phyloP scores from a whole-genome alignment of 345 rosid species.

The Brassica rapa region DNA sequence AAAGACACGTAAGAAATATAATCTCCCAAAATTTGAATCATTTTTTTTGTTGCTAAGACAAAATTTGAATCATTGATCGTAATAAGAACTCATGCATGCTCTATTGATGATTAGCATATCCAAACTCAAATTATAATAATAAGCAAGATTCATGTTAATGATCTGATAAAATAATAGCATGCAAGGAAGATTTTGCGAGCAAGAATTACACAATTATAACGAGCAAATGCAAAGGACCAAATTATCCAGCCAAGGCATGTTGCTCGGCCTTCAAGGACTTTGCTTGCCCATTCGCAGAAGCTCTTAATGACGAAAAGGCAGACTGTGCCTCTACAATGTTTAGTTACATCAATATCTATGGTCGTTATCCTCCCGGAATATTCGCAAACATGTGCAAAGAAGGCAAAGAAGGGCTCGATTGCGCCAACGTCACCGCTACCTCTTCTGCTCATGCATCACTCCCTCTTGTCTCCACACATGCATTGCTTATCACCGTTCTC shows the following conservation, averaged over 20 bases:
- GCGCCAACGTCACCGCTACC: constrained; percentile 26
- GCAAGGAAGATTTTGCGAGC: constrained; percentile 57
- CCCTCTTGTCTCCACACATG: constrained; percentile 16
- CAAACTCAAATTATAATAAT: not conserved
- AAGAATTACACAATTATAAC: constrained; percentile 70
- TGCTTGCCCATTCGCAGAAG: constrained; percentile 59
- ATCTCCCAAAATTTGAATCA: not conserved
- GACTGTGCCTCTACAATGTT: constrained; percentile 81
- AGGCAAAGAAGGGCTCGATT: constrained; percentile 62
- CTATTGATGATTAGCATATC: constrained; percentile 1
- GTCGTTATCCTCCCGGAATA: constrained; percentile 82
- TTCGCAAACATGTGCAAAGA: constrained; percentile 67
- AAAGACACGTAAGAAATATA: constrained; percentile 43
- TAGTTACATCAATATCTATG: constrained; percentile 77
- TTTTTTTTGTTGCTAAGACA: not conserved
- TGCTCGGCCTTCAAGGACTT: constrained; percentile 61
- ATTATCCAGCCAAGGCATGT: constrained; percentile 54
- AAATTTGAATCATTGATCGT: not conserved
- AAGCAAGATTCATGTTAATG: not conserved
- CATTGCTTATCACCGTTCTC: constrained; percentile 3
- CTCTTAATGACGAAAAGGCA: constrained; percentile 49
- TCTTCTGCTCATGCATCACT: constrained; percentile 33
- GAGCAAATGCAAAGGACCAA: constrained; percentile 74
- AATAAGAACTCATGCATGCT: not conserved
- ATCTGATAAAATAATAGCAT: constrained; percentile 40